These are phyloP conservation scores for Neonectria sp. DNA, from an alignment of 2,329 filamentous ascomycete genomes.

Conservation along the genomic window DNA sequence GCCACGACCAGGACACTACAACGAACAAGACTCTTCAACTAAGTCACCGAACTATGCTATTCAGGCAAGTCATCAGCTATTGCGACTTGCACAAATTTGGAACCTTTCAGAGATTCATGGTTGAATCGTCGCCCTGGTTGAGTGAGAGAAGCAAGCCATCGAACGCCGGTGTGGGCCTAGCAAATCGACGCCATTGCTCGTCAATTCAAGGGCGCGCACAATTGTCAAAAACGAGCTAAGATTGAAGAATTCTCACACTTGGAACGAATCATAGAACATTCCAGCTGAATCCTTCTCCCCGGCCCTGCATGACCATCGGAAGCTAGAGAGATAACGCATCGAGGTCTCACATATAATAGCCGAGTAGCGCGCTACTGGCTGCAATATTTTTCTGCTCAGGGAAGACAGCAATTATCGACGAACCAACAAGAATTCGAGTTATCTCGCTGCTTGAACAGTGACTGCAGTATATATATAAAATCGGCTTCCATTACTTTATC, in stretches of 20 bases:
- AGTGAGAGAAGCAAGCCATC: background rate
- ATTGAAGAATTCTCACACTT: background rate
- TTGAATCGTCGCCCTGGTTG: no score
- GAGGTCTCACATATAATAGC: background rate
- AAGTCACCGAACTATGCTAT: no score
- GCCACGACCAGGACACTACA: no score
- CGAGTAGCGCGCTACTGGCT: background rate
- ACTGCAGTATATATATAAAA: no score
- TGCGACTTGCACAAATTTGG: background rate
- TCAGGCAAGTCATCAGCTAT: no score
- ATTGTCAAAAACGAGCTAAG: background rate
- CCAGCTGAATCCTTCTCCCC: background rate
- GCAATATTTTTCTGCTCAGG: background rate
- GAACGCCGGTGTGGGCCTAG: background rate
- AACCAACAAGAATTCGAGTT: no score
- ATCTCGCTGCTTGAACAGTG: no score
- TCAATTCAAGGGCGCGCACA: slow-evolving; percentile 4
- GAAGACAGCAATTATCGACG: background rate
- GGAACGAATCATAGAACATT: background rate
- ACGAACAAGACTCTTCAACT: no score
- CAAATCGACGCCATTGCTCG: background rate
- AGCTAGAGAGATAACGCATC: background rate
- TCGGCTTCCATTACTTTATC: background rate
- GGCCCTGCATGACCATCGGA: background rate
- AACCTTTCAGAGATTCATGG: background rate